phyloP scores from a whole-genome alignment of 2,329 filamentous ascomycete species.

The Chaetothyriales sp. region DNA sequence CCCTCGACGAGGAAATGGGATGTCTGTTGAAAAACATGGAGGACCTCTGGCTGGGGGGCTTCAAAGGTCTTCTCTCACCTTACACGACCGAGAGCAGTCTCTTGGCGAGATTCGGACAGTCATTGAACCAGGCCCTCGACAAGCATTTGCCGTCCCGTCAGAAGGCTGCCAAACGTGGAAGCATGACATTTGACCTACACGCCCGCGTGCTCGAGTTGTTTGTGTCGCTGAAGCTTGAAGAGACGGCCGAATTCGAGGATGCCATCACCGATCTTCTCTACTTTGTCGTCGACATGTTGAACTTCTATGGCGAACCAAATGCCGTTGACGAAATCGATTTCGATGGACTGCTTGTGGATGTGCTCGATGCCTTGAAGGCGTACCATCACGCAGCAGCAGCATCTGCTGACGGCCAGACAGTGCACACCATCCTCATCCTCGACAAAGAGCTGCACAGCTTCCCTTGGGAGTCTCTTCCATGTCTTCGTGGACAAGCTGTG shows the following conservation, averaged over 20 bases:
- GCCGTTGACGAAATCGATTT: conserved; percentile 98
- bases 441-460: conserved; percentile 85
- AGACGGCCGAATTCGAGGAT: conserved; percentile 65
- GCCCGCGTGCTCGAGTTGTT: conserved; percentile 71
- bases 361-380: conserved; percentile 64
- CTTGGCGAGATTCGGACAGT: conserved; percentile 61
- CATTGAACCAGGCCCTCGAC: conserved; percentile 66
- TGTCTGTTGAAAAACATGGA: conserved; percentile 76
- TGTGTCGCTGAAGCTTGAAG: conserved; percentile 62
- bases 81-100: conserved; percentile 49
- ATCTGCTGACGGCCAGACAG: conserved; percentile 20
- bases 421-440: conserved; percentile 74
- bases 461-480: conserved; percentile 91
- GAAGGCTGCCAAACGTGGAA: conserved; percentile 35
- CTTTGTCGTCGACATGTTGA: conserved; percentile 89
- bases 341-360: conserved; percentile 77
- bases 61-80: conserved; percentile 84
- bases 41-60: conserved; percentile 86
- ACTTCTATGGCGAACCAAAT: conserved; percentile 91
- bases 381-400: conserved; percentile 49
- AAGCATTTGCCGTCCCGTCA: conserved; percentile 72
- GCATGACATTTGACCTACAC: conserved; percentile 41
- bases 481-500: conserved; percentile 63
- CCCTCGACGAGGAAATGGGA: conserved; percentile 61
- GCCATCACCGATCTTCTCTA: conserved; percentile 84